phyloP scores from a whole-genome alignment of 75 land plant genomes.

The Picea glauca region DNA sequence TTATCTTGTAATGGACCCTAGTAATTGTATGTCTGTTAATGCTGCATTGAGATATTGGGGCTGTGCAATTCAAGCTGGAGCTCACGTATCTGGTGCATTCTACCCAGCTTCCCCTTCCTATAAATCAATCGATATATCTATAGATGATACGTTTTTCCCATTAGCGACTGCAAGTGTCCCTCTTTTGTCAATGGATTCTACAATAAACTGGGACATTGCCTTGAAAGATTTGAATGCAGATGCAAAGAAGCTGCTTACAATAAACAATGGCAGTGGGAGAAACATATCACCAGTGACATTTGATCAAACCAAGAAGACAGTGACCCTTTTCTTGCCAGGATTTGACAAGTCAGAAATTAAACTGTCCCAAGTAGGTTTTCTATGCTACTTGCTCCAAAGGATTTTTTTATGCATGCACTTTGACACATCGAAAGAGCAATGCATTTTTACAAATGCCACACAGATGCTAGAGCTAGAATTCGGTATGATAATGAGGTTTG shows the following conservation, averaged over 20 bases:
- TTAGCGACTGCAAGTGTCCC: conserved; percentile 57
- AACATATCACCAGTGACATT: conserved; percentile 41
- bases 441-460: neutral
- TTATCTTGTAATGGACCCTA: conserved; percentile 70
- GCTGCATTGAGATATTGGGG: conserved; percentile 95
- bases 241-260: conserved; percentile 41
- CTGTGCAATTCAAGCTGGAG: conserved; percentile 91
- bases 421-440: neutral
- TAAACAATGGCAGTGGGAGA: neutral
- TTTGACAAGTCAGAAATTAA: conserved; percentile 92
- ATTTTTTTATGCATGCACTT: neutral
- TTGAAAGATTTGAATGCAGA: conserved; percentile 20
- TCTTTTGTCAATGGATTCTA: conserved; percentile 26
- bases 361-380: conserved; percentile 69
- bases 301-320: conserved; percentile 47
- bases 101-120: conserved; percentile 24
- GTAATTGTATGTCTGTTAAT: conserved; percentile 35
- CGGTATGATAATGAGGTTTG: neutral
- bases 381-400: neutral
- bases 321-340: conserved; percentile 92
- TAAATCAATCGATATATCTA: conserved; percentile 2
- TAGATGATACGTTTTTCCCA: conserved; percentile 47
- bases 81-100: conserved; percentile 69
- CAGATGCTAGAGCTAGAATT: neutral
- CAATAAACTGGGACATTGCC: conserved; percentile 57